Evolutionary conservation across 1,284 basidiomycete genomes (phyloP), one percentile per base, ranked within the genome.

Genomic region (Ustilago esculenta): DNA sequence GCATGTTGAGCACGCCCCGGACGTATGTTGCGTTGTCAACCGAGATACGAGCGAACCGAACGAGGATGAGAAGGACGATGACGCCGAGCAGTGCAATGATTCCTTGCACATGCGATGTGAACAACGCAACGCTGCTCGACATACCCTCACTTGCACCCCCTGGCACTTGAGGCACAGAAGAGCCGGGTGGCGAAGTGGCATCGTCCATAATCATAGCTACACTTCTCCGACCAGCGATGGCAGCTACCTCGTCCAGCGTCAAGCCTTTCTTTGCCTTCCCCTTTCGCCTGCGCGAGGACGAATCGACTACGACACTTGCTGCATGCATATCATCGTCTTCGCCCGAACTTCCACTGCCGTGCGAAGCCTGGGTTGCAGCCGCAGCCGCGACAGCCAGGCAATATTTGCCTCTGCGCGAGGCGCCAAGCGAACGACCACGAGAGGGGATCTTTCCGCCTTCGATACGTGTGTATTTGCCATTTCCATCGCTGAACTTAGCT

Each of bases 171-270:
- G 42, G 30, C 25, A 20, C 11, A 9, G 42, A 30, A 5, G 42
- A 44, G 5, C 24, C 29, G 5, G 52, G 18, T 18, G 53, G 18
- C 18, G 40, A 24, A 2, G 50, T 20, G 3, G 50, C n/a, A 10
- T 69, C 66, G 18, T 69, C 66, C 59, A 69, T 63, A 33, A 69
- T 69, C 57, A 57, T 55, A 10, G 66, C 66, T 6, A 69, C 50
- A 18, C 61, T 65, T 14, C 61, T 27, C 17, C 61, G 54, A 7
- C 61, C 61, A 4, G 61, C 61, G 18, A 51, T 58, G 29, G 55
- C 40, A 18, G 61, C 50, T 0, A 58, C 40, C 17, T 65, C 41
- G 15, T 58, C 61, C 7, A 65, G 29, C 12, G 61, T 65, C 33
- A 21, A n/a, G 3, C 24, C 44, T 12, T 47, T 55, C 12, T 27